Conservation (phyloP, 148 eudicot species). For the Suaeda aralocaspica region DNA sequence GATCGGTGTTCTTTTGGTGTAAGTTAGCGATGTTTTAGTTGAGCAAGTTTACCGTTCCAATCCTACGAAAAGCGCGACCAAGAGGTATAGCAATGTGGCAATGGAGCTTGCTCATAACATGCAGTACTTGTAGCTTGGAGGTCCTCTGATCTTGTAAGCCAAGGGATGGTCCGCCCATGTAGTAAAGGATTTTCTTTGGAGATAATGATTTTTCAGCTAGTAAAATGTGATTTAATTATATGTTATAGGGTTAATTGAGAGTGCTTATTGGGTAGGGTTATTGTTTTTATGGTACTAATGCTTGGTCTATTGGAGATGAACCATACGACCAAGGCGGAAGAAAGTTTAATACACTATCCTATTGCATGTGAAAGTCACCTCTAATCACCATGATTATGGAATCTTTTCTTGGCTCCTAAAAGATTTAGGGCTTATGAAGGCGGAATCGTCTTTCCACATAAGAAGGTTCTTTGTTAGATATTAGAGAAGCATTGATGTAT, state of each 20-base stretch:
- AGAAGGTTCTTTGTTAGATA: constrained; percentile 23
- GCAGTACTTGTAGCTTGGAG: constrained; percentile 22
- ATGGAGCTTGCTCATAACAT: constrained; percentile 26
- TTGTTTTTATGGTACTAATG: too few species aligned
- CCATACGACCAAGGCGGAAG: too few species aligned
- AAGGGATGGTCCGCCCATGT: background rate
- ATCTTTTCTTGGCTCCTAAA: constrained; percentile 23
- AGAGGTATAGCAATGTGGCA: constrained; percentile 27
- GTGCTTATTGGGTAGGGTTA: too few species aligned
- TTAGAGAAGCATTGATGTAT: constrained; percentile 10
- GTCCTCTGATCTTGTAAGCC: constrained; percentile 22
- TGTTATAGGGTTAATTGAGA: constrained; percentile 19
- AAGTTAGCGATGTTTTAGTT: background rate
- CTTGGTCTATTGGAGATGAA: too few species aligned
- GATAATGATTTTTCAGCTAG: constrained; percentile 5
- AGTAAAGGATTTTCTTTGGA: background rate
- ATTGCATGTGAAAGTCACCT: constrained; percentile 12
- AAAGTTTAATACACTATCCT: constrained; percentile 8
- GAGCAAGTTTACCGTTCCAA: constrained; percentile 3
- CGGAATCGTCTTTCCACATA: constrained; percentile 23
- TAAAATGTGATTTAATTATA: constrained; percentile 20
- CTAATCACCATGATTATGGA: constrained; percentile 23
- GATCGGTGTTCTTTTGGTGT: constrained; percentile 13
- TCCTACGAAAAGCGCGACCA: background rate
- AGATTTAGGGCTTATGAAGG: constrained; percentile 10